These are phyloP conservation scores for Coprinopsis sp. DNA, from an alignment of 768 basidiomycete genomes.

Conservation along the genomic window DNA sequence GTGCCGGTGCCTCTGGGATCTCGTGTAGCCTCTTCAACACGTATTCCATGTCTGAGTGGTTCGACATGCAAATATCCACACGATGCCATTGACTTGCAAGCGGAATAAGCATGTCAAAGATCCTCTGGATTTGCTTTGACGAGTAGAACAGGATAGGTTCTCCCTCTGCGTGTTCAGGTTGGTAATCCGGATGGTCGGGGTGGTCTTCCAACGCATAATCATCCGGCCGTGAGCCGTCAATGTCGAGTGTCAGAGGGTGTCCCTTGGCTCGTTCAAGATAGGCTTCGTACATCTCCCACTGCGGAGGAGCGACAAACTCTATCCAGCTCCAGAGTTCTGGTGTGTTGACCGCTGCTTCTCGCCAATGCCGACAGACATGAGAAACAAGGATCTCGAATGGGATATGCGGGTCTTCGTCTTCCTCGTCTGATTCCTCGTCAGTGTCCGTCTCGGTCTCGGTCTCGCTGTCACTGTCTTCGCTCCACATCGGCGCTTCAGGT, in stretches of 20 bases:
- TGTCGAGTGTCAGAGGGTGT: constrained; percentile 48
- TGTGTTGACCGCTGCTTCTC: constrained; percentile 45
- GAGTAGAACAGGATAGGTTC: constrained; percentile 24
- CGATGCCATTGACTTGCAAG: constrained; percentile 51
- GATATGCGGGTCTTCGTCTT: constrained; percentile 12
- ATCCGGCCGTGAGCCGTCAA: constrained; percentile 38
- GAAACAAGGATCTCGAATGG: constrained; percentile 54
- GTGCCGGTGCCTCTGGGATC: constrained; percentile 45
- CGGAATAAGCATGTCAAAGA: constrained; percentile 45
- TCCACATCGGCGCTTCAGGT: neutral
- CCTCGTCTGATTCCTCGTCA: constrained; percentile 3
- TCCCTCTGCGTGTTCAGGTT: constrained; percentile 14
- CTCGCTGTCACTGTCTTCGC: constrained; percentile 18
- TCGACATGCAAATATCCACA: constrained; percentile 42
- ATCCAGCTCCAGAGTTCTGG: constrained; percentile 56
- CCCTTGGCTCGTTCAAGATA: constrained; percentile 53
- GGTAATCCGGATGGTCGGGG: constrained; percentile 16
- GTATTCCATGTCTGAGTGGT: constrained; percentile 43
- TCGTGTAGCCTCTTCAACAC: constrained; percentile 39
- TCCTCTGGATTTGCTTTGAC: constrained; percentile 27
- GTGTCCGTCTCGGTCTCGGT: constrained; percentile 17
- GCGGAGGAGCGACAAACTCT: constrained; percentile 32
- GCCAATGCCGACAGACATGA: constrained; percentile 61
- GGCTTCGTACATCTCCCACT: constrained; percentile 37
- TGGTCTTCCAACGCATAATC: constrained; percentile 21